Conservation (phyloP, 139 green algal species). For the Chlamydomonas applanata region DNA sequence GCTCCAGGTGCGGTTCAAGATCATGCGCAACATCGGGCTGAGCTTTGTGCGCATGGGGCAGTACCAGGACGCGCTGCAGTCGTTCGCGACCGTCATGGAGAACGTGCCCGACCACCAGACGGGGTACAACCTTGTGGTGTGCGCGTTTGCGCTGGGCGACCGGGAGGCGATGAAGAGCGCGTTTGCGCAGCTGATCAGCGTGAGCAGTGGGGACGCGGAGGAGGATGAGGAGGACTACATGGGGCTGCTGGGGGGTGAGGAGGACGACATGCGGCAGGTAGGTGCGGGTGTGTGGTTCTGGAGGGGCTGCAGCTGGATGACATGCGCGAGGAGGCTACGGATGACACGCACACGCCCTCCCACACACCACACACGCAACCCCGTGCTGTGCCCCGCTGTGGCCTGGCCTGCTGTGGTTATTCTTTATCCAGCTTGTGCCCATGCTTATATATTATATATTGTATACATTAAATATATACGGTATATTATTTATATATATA, state of each 20-base stretch:
- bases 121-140: conserved; percentile 84
- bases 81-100: conserved; percentile 69
- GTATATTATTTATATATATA: no score
- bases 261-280: conserved; percentile 1
- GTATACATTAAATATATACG: no score
- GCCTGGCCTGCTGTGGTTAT: no score
- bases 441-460: no score
- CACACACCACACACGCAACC: no score
- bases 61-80: conserved; percentile 72
- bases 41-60: conserved; percentile 79
- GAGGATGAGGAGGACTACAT: conserved; percentile 40
- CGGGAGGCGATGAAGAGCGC: conserved; percentile 72
- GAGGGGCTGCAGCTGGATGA: conserved; percentile 8
- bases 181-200: conserved; percentile 64
- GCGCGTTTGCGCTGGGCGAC: conserved; percentile 72
- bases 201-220: conserved; percentile 9
- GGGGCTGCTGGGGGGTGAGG: conserved; percentile 30
- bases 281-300: no score
- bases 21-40: conserved; percentile 83
- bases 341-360: no score
- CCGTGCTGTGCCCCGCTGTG: no score
- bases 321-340: no score
- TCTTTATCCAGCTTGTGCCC: no score
- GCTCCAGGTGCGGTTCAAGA: conserved; percentile 54
- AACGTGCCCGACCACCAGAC: conserved; percentile 69